Evolutionary conservation across 2,329 filamentous ascomycete species (phyloP).

Genomic region (Penicillium rolfsii): DNA sequence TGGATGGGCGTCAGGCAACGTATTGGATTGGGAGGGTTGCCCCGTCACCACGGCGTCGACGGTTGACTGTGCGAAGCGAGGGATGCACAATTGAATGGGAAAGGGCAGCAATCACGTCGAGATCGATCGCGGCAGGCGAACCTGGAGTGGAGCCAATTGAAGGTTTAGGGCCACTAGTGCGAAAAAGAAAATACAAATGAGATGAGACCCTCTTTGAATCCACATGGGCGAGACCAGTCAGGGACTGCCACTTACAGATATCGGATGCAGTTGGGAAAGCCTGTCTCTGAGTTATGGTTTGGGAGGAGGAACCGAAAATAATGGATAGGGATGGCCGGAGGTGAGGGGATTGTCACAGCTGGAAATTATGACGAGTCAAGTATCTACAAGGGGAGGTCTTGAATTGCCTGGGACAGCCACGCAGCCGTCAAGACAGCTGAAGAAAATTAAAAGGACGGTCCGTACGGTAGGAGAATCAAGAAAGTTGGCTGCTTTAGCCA

Average conservation of each 20-base stretch:
- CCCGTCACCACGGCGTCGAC: slow-evolving; percentile 3
- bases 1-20: slow-evolving; percentile 22
- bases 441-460: neutral
- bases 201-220: slow-evolving; percentile 8
- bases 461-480: neutral
- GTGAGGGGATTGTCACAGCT: slow-evolving; percentile 1
- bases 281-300: neutral
- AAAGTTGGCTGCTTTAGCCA: neutral
- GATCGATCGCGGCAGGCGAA: slow-evolving; percentile 7
- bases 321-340: slow-evolving; percentile 1
- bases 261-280: neutral
- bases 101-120: slow-evolving; percentile 19
- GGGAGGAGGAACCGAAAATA: neutral
- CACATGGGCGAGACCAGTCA: slow-evolving; percentile 2
- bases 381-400: no score
- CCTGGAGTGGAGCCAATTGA: slow-evolving; percentile 20
- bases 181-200: neutral
- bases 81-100: slow-evolving; percentile 19
- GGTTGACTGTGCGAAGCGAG: slow-evolving; percentile 26
- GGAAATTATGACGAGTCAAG: slow-evolving; percentile 12
- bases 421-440: neutral
- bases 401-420: neutral
- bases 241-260: neutral
- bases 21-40: slow-evolving; percentile 20
- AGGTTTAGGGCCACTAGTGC: slow-evolving; percentile 10